These are phyloP conservation scores for Tetraselmis striata DNA, from an alignment of 139 green algal genomes.

Conservation along the genomic window DNA sequence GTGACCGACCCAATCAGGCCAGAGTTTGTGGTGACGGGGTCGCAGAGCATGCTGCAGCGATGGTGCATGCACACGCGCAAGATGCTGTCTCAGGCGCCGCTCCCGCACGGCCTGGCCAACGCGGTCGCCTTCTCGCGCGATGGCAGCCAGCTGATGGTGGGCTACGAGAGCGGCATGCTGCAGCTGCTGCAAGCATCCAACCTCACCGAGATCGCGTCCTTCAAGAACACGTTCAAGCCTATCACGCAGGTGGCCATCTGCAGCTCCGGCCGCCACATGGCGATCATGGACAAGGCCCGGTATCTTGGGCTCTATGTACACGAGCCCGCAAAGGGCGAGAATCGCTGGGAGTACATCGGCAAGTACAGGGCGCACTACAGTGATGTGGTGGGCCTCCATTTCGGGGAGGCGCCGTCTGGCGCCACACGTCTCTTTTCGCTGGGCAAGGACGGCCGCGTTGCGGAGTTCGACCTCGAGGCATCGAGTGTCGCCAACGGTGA, in stretches of 20 bases:
- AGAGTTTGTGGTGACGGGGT: conserved; percentile 53
- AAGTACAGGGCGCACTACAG: conserved; percentile 43
- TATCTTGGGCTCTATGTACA: conserved; percentile 44
- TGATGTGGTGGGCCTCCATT: conserved; percentile 38
- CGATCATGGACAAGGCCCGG: conserved; percentile 25
- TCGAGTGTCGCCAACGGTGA: too few species aligned
- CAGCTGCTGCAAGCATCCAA: not conserved
- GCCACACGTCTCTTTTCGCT: conserved; percentile 57
- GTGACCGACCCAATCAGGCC: conserved; percentile 18
- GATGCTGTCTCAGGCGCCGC: not conserved
- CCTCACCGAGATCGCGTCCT: not conserved
- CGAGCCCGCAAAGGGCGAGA: conserved; percentile 40
- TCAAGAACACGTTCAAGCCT: not conserved
- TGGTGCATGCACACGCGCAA: not conserved
- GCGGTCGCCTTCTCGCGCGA: not conserved
- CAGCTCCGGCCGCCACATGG: conserved; percentile 30
- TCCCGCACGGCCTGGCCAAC: not conserved
- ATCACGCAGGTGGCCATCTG: conserved; percentile 27
- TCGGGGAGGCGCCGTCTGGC: conserved; percentile 50
- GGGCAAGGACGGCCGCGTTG: conserved; percentile 49
- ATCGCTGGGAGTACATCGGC: conserved; percentile 62
- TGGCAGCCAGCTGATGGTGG: not conserved
- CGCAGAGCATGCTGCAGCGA: conserved; percentile 20
- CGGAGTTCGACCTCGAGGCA: conserved; percentile 54
- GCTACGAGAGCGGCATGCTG: not conserved